Base-by-base conservation (phyloP, 768 basidiomycete genomes). In the Termitomyces bulborhizus region DNA sequence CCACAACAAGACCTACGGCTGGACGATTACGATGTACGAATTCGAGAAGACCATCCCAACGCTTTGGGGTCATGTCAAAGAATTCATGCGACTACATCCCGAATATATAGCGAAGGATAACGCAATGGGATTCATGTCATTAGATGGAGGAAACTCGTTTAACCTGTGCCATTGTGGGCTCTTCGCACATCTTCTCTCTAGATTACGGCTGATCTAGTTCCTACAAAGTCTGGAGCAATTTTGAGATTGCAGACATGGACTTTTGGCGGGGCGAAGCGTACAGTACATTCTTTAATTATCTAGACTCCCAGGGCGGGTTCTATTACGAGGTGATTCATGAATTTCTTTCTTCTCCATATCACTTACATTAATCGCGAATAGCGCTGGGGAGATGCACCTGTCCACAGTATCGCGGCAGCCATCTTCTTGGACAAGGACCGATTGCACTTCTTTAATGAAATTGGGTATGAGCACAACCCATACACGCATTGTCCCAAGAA, bases 321-420 rank as follows among this genome's bases (percentile, higher is more conserved):
- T 87, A 86, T 66, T 86, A 85, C 58, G 85, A 87, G 69, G 80
- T 80, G 31, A 66, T 18, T 42, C 68, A 74, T 71, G 64, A 63
- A 40, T 24, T n/a, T 24, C 69, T 70, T 69, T 69, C 73, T 69
- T 58, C 31, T 36, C 64, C 66, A 68, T 41, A 71, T 69, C 69
- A 74, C 75, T 43, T 0, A 49, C 8, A 18, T 76, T 76, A 6
- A 73, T 78, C 26, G 24, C 47, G 75, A 15, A 29, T 57, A 88
- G 80, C 80, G 87, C 9, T 89, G 88, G 88, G 91, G 91, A 11
- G 92, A 93, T 65, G 92, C 91, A 0, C 90, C 90, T 0, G 86
- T 94, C 0, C 92, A 94, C 63, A 86, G 84, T 36, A 88, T 93
- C 52, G 91, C 82, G 3, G 90, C 85, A 1, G 80, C 89, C 0